Percentiles rank a stretch among this genome's conserved stretches.
Evolutionary conservation across 2,329 filamentous ascomycete genomes (phyloP).

Genomic region (Mycosphaerelloides madeirae): DNA sequence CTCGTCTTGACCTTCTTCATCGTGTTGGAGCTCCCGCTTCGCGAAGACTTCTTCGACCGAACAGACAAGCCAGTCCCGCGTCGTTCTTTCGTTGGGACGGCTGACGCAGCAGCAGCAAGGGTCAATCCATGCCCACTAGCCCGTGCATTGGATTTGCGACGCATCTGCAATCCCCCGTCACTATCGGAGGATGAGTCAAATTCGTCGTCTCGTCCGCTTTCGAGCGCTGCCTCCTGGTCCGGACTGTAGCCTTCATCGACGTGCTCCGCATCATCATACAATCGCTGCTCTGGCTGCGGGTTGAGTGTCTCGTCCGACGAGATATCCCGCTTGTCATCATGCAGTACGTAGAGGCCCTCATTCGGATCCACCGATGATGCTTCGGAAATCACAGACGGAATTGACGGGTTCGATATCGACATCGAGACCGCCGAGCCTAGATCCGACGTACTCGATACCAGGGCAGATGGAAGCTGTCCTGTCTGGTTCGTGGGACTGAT

Average conservation of each 20-base stretch:
- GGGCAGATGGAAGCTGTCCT: constrained; percentile 24
- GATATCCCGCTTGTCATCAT: constrained; percentile 31
- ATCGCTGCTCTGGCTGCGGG: constrained; percentile 20
- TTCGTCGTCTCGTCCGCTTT: constrained; percentile 39
- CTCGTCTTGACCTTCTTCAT: constrained; percentile 45
- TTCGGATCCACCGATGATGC: constrained; percentile 40
- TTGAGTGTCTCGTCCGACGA: constrained; percentile 35
- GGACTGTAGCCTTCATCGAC: constrained; percentile 30
- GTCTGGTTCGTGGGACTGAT: constrained; percentile 36
- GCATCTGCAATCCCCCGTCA: constrained; percentile 37
- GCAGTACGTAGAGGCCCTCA: constrained; percentile 26
- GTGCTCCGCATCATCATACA: constrained; percentile 14
- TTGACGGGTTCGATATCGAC: constrained; percentile 48
- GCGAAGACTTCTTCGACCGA: constrained; percentile 37
- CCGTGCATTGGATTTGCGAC: constrained; percentile 26
- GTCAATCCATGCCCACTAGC: constrained; percentile 7
- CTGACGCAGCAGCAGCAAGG: background rate
- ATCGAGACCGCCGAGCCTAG: constrained; percentile 46
- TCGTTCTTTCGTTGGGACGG: constrained; percentile 17
- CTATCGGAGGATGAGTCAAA: constrained; percentile 37
- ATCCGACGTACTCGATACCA: constrained; percentile 46
- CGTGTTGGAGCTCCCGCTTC: constrained; percentile 48
- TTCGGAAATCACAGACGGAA: constrained; percentile 48
- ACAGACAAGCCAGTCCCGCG: constrained; percentile 29
- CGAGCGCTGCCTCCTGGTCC: constrained; percentile 33